Base-by-base conservation (phyloP, 495 filamentous ascomycete genomes). In the Tuber umbilicatum region DNA sequence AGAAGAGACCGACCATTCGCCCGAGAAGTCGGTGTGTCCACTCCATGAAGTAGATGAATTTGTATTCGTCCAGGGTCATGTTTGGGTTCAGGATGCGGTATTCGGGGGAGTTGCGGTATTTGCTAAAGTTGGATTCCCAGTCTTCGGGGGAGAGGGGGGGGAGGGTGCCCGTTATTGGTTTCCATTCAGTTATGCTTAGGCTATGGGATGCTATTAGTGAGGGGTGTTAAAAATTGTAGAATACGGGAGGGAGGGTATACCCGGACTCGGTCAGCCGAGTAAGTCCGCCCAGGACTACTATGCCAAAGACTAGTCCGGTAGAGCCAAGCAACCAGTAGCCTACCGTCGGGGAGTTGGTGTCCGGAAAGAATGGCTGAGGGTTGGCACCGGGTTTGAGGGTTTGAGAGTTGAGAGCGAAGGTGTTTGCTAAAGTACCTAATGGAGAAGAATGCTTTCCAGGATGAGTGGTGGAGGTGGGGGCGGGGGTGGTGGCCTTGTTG, bases 31-130 rank as follows among this genome's bases (percentile, higher is more conserved):
- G 89, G 84, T 99, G 95, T 6, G 91, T 89, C 96, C 96, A 99
- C 87, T 99, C 95, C 96, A 99, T 98, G 84, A 90, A 98, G 87
- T 98, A 98, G 76, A 99, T 99, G 83, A 93, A 91, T 84, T 98
- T 97, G 85, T 97, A 99, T 81, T 97, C 96, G 43, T 89, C 87
- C 43, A 98, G 85, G 42, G 85, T 90, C 95, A 99, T 99, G 81
- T 93, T 88, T 31, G 93, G 89, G 85, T 99, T 98, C 69, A 99
- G 86, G 41, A 92, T 88, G 79, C 91, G 89, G 86, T 92, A 98
- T 84, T 99, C 95, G 73, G 95, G 95, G 3, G 93, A 96, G 35
- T 90, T 88, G 64, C 89, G 89, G 86, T 99, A 99, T 83, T 94
- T 95, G 21, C 90, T 86, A 84, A 98, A 99, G 80, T 97, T 94